Evolutionary conservation across 345 rosid genomes (phyloP).

Genomic region (Alliaria petiolata): DNA sequence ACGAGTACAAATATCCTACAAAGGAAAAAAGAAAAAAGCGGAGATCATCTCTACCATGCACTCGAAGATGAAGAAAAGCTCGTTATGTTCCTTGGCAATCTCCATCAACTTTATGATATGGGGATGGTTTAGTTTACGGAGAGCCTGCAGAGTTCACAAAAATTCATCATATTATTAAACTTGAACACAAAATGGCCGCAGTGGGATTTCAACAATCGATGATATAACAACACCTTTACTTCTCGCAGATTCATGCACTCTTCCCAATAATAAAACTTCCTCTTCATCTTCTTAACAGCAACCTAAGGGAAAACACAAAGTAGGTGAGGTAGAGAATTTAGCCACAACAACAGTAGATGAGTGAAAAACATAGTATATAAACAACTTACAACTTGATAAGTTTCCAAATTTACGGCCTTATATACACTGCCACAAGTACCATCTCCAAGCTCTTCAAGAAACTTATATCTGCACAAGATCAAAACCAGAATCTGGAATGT

Average conservation of each 20-base stretch:
- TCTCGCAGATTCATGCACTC: constrained; percentile 86
- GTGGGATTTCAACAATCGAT: background rate
- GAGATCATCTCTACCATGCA: constrained; percentile 63
- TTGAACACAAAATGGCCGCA: background rate
- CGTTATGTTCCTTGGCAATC: constrained; percentile 82
- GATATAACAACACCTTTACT: constrained; percentile 68
- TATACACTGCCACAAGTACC: constrained; percentile 96
- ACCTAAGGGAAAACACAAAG: constrained; percentile 42
- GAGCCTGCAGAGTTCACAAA: constrained; percentile 59
- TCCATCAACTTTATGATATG: constrained; percentile 87
- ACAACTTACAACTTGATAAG: constrained; percentile 60
- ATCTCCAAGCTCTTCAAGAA: constrained; percentile 89
- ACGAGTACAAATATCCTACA: constrained; percentile 2
- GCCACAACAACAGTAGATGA: background rate
- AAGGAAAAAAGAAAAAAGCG: background rate
- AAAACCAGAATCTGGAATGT: background rate
- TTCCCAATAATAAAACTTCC: constrained; percentile 89
- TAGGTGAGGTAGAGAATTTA: background rate
- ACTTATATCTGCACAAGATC: constrained; percentile 52
- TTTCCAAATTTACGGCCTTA: constrained; percentile 71
- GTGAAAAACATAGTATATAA: background rate
- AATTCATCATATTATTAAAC: background rate
- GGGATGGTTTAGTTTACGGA: constrained; percentile 79
- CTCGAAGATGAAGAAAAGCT: constrained; percentile 88
- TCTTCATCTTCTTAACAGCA: constrained; percentile 97